Evolutionary conservation across 805 yeast species (phyloP), one percentile per base, ranked within the genome.

Genomic region (Danielia oregonensis): DNA sequence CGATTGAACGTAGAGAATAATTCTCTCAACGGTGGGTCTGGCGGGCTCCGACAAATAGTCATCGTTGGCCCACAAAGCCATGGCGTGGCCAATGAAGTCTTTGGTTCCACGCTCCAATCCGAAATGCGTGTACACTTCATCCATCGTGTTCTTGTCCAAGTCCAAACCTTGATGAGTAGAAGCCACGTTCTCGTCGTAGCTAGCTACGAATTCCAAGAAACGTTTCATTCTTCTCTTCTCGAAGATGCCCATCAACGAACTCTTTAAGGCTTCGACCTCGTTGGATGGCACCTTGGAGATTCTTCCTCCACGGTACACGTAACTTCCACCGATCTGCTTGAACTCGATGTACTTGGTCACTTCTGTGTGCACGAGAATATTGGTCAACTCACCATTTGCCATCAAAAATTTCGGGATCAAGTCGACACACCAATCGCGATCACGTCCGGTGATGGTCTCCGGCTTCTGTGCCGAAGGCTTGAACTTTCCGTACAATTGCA

Each of bases 321-420:
- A 93, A 17, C 95, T 84, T 6, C 97, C 97, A n/a, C 88, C 79
- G 40, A 93, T 85, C 65, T 88, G 97, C 64, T 91, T 91, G 69
- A 93, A 93, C 59, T 93, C 97, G 54, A 93, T 81, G 62, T 91
- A 91, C 47, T 96, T 73, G 17, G 97, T 91, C 37, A 93, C 98
- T 52, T 91, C 91, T 16, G 98, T 93, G 60, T 91, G 96, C 23
- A 86, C 88, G 48, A 93, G 75, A 49, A 93, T 93, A 59, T 91
- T 91, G 44, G 97, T 93, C 61, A 93, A 76, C 59, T 91, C 98
- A 26, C 98, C 98, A 56, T 88, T 86, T 36, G 97, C 89, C 98
- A 93, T 93, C 49, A 93, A 70, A 51, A 93, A 89, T 65, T 93
- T 93, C 28, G 98, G 98, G 54, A 93, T 87, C 64, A 93, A 73